phyloP scores from a whole-genome alignment of 768 basidiomycete genomes.

The Neoboletus brunneissimus region DNA sequence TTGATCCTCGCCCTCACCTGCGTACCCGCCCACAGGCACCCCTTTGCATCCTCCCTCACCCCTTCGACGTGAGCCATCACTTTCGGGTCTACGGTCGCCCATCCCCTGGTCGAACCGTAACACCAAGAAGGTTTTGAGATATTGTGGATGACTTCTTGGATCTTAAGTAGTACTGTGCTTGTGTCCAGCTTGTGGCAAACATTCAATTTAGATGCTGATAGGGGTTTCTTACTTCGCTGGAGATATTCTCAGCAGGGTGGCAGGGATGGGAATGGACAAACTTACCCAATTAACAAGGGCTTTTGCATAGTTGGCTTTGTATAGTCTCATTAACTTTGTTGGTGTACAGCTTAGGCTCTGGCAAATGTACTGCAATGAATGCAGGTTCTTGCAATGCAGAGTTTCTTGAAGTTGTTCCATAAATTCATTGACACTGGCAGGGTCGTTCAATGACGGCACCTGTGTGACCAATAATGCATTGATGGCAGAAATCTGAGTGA shows the following conservation, averaged over 20 bases:
- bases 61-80: no score
- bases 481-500: conserved; percentile 5
- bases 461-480: neutral
- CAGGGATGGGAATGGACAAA: neutral
- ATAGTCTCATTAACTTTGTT: neutral
- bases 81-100: no score
- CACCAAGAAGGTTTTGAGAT: conserved; percentile 10
- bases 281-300: conserved; percentile 9
- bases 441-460: neutral
- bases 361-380: neutral
- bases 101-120: no score
- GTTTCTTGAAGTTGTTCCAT: conserved; percentile 1
- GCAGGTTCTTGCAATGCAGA: conserved; percentile 5
- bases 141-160: conserved; percentile 1
- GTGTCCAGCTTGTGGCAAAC: neutral
- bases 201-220: neutral
- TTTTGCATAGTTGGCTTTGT: conserved; percentile 6
- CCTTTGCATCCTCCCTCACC: no score
- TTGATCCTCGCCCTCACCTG: no score
- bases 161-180: neutral
- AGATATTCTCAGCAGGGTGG: neutral
- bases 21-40: no score
- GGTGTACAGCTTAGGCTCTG: neutral
- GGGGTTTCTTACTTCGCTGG: neutral
- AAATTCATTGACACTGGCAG: neutral